Evolutionary conservation across 371 early-diverging fungal species (phyloP), one percentile per base, ranked within the genome.

Genomic region (Blakeslea trispora): DNA sequence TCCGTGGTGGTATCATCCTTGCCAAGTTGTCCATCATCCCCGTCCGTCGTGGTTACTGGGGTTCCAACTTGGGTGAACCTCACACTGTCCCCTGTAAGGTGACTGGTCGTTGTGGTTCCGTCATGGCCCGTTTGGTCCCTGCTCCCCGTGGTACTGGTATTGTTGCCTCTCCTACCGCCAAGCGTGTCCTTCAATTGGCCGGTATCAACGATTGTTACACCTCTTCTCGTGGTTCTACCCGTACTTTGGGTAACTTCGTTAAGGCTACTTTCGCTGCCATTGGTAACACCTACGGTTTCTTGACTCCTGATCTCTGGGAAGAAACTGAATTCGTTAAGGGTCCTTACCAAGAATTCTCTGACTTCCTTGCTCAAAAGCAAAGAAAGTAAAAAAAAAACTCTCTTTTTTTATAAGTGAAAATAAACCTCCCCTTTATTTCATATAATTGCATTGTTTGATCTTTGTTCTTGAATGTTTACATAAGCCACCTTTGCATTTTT

Each of bases 11-110:
- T 74, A 94, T 98, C 77, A 92, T 94, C 82, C 89, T 94, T 62
- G 99, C 99, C 83, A 99, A 99, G 91, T 91, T 98, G 67, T 88
- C 93, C 64, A 88, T 98, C 68, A 91, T 97, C 81, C 99, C 99
- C 61, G 97, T 99, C 59, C 95, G 98, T 78, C 93, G 97, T 80
- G 99, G 99, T 72, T 97, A 95, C 86, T 99, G 99, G 99, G 98
- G 98, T 77, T 88, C 96, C 78, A 82, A 84, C 68, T 84, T 97
- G 68, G 98, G 98, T 86, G 94, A 91, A 60, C 95, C 97, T 68
- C 99, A 99, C 91, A 99, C 99, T 66, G 99, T 99, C 56, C 97
- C 98, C 51, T 83, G 87, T 84, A 98, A 96, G 91, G 97, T 97
- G 72, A 95, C 97, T 64, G 99, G 99, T 74, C 98, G 98, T 89